Conservation (phyloP, 1,139 yeast species). For the Williopsis jadinii region DNA sequence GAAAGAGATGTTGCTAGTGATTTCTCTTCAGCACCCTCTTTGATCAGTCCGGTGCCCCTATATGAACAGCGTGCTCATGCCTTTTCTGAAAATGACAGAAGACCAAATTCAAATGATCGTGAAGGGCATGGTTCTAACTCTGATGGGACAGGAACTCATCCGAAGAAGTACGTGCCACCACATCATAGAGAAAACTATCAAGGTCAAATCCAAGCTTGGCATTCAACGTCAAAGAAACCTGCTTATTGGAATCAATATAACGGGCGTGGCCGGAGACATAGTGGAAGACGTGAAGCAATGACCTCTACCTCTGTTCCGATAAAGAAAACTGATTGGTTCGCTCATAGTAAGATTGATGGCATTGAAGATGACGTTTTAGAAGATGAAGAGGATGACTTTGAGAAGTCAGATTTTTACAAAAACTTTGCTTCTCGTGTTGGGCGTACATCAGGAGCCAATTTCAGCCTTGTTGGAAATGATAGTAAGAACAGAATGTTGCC, state of each 20-base stretch:
- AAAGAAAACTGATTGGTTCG: conserved; percentile 35
- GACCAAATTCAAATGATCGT: background rate
- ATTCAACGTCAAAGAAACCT: conserved; percentile 7
- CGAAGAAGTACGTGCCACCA: conserved; percentile 35
- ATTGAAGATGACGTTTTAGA: conserved; percentile 29
- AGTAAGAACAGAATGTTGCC: conserved; percentile 3
- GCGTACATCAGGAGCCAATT: conserved; percentile 3
- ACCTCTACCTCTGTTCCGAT: conserved; percentile 36
- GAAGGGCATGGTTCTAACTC: conserved; percentile 11
- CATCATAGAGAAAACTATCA: conserved; percentile 33
- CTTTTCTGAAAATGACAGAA: conserved; percentile 10
- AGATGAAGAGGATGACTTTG: conserved; percentile 18
- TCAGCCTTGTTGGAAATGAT: conserved; percentile 1
- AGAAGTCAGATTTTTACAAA: conserved; percentile 13
- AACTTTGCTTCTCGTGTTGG: conserved; percentile 14
- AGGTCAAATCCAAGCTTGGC: conserved; percentile 5
- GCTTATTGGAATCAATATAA: conserved; percentile 16
- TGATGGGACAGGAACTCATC: conserved; percentile 5
- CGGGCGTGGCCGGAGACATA: conserved; percentile 6
- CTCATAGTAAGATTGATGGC: conserved; percentile 30
- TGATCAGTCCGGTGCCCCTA: conserved; percentile 10
- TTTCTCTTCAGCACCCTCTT: conserved; percentile 13
- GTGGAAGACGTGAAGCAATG: conserved; percentile 13
- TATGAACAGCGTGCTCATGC: conserved; percentile 5
- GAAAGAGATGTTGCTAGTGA: conserved; percentile 6